A percentile compares a stretch with the other conserved stretches of the same genome.
phyloP scores from a whole-genome alignment of 192 early-diverging fungal species.

The Thoreauomyces humboldtii region DNA sequence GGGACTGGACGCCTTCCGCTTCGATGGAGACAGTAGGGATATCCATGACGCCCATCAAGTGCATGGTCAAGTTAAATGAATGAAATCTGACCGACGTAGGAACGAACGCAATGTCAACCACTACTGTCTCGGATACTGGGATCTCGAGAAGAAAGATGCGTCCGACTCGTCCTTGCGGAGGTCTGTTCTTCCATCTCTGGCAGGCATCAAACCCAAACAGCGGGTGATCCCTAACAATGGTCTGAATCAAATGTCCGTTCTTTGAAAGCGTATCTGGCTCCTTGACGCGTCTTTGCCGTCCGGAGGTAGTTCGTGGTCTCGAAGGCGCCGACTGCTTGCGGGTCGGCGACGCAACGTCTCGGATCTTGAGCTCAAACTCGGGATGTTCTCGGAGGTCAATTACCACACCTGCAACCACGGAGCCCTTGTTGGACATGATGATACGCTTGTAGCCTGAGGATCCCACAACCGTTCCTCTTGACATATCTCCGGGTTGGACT shows the following conservation, averaged over 20 bases:
- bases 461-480: slow-evolving; percentile 38
- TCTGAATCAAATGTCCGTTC: slow-evolving; percentile 7
- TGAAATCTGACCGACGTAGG: slow-evolving; percentile 18
- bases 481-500: slow-evolving; percentile 10
- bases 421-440: slow-evolving; percentile 30
- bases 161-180: not conserved
- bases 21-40: slow-evolving; percentile 15
- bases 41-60: slow-evolving; percentile 20
- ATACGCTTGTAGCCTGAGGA: slow-evolving; percentile 23
- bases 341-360: slow-evolving; percentile 1
- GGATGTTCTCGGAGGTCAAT: slow-evolving; percentile 40
- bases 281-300: slow-evolving; percentile 16
- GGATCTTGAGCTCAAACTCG: slow-evolving; percentile 31
- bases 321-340: slow-evolving; percentile 3
- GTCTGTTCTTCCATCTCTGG: too few relatives aligned
- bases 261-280: not conserved
- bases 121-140: slow-evolving; percentile 25
- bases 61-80: slow-evolving; percentile 28
- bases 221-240: not conserved
- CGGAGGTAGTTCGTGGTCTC: slow-evolving; percentile 12
- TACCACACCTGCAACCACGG: slow-evolving; percentile 30
- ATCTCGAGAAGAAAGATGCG: slow-evolving; percentile 39
- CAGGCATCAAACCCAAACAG: not conserved
- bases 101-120: slow-evolving; percentile 20
- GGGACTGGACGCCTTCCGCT: slow-evolving; percentile 37